Evolutionary conservation across 169 alveolate genomes (phyloP).

Genomic region (Eimeria necatrix): DNA sequence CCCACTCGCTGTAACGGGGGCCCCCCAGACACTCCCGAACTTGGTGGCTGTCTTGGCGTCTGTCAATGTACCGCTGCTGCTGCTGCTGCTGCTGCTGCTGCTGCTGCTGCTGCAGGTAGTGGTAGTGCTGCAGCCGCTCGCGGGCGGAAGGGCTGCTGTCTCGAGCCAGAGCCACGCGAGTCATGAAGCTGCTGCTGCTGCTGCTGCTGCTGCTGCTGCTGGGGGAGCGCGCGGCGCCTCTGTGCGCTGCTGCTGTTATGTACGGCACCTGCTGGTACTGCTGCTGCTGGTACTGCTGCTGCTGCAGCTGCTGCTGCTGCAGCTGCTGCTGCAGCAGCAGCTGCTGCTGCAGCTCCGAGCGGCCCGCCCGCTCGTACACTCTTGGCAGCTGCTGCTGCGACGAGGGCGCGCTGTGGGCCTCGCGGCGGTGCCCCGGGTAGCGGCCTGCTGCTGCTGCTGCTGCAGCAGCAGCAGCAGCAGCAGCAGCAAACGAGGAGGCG

Average conservation of each 20-base stretch:
- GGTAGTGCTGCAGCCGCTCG: background rate
- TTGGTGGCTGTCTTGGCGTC: background rate
- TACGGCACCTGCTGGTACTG: background rate
- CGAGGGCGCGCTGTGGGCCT: background rate
- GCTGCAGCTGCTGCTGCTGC: too few species aligned
- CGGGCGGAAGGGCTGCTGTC: background rate
- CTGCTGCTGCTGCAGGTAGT: too few species aligned
- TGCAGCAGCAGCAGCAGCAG: background rate
- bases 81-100: constrained; percentile 9
- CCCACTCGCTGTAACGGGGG: background rate
- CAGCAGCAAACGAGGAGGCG: constrained; percentile 5
- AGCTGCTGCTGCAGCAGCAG: background rate
- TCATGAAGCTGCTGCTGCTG: background rate
- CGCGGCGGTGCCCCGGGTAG: background rate
- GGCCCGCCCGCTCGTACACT: background rate
- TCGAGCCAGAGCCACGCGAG: background rate
- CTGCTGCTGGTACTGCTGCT: background rate
- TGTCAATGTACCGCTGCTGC: background rate
- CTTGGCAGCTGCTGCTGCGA: background rate
- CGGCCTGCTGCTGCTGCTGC: background rate
- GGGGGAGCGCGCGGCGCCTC: background rate
- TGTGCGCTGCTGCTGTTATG: background rate
- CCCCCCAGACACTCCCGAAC: background rate
- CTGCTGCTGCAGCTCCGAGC: background rate
- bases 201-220: background rate